Conservation (phyloP, 148 eudicot species). For the Polygonum aviculare region DNA sequence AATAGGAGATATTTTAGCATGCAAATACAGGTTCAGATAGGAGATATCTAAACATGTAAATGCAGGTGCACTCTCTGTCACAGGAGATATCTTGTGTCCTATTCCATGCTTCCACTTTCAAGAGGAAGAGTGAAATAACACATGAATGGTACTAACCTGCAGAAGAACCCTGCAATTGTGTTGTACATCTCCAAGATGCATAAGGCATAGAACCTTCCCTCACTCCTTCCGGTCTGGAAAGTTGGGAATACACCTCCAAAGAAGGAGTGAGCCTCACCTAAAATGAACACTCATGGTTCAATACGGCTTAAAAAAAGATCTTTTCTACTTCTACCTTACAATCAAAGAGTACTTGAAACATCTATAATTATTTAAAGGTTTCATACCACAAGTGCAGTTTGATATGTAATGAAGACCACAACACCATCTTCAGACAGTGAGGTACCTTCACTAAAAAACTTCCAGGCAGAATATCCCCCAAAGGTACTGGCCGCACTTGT, state of each 20-base stretch:
- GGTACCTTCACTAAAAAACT: constrained; percentile 45
- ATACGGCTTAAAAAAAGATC: constrained; percentile 8
- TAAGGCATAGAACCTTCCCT: constrained; percentile 95
- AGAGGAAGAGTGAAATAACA: background rate
- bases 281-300: constrained; percentile 19
- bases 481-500: constrained; percentile 42
- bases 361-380: constrained; percentile 25
- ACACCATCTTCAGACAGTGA: constrained; percentile 80
- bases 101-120: background rate
- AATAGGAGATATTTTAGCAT: constrained; percentile 19
- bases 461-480: constrained; percentile 61
- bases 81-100: no score
- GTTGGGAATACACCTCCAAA: constrained; percentile 51
- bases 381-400: constrained; percentile 91
- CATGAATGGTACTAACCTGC: constrained; percentile 34
- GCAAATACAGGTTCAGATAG: background rate
- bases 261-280: constrained; percentile 75
- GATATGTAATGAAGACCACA: constrained; percentile 76
- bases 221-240: constrained; percentile 79
- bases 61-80: no score
- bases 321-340: background rate
- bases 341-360: constrained; percentile 21
- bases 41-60: no score
- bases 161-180: constrained; percentile 38
- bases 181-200: constrained; percentile 86